Base-by-base conservation (phyloP, 306 rosid species). In the Citrullus colocynthis region DNA sequence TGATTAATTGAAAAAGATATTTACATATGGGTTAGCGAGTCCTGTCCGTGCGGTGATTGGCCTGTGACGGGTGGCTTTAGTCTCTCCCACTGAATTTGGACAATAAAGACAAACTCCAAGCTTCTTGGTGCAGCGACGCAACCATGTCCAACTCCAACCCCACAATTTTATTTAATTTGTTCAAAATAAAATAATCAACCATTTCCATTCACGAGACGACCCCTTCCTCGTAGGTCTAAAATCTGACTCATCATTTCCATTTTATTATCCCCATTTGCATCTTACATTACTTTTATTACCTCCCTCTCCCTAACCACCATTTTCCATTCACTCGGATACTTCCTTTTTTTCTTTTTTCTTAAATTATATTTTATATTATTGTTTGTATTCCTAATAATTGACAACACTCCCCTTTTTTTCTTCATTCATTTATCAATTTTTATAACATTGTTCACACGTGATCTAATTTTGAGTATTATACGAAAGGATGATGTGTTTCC, bases 31-130 rank as follows among this genome's bases (percentile, higher is more conserved):
- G 61, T n/a, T 3, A 4, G 10, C 0, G 42, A 9, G 51, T 0
- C 30, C 8, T 30, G 51, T 0, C 30, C 8, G 51, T 66, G 74
- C 74, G 74, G 54, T 67, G 54, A 67, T 42, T 41, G 49, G 74
- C 20, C 54, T 67, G 74, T n/a, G 54, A 67, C 34, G 34, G 34
- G 24, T 64, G 74, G 34, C 54, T 41, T 41, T 42, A n/a, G 54
- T 42, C 9, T 66, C 74, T 66, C 74, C 74, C 74, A 66, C 74
- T 67, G 74, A 67, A 67, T 67, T 41, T 67, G 74, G 74, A 67
- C 74, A 67, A n/a, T 67, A 42, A 67, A 20, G 74, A 67, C 74
- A 67, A 67, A 67, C 74, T 67, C 74, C 74, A 67, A 67, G 54
- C 74, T 67, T 67, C 74, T 55, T 67, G 74, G 74, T 67, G 74